phyloP scores from a whole-genome alignment of 495 filamentous ascomycete genomes.

The Xeromyces bisporus region DNA sequence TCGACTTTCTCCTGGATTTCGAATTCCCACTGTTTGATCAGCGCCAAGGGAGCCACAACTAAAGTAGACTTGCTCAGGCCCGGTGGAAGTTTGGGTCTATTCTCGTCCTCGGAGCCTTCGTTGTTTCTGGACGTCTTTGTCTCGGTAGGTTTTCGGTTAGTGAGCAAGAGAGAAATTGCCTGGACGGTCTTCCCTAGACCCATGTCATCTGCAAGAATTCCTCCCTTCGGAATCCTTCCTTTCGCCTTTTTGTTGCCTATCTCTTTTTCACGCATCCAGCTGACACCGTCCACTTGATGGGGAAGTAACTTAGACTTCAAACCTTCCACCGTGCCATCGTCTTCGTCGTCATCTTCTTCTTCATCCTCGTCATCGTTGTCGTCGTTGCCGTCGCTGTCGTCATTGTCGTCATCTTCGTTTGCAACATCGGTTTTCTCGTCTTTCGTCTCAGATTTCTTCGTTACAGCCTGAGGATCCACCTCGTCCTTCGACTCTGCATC shows the following conservation, averaged over 20 bases:
- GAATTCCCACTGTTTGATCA: conserved; percentile 94
- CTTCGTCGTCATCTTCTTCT: conserved; percentile 50
- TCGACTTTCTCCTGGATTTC: conserved; percentile 72
- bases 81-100: conserved; percentile 41
- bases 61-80: conserved; percentile 62
- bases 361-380: conserved; percentile 27
- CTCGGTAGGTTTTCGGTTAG: conserved; percentile 52
- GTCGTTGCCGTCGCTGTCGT: conserved; percentile 24
- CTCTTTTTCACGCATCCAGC: conserved; percentile 87
- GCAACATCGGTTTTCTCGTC: conserved; percentile 8
- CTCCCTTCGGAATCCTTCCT: conserved; percentile 67
- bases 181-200: conserved; percentile 91
- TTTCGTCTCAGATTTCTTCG: conserved; percentile 34
- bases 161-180: conserved; percentile 68
- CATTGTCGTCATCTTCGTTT: conserved; percentile 29
- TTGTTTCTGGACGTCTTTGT: conserved; percentile 10
- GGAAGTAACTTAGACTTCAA: conserved; percentile 74
- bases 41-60: conserved; percentile 82
- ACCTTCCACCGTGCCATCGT: conserved; percentile 61
- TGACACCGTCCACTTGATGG: conserved; percentile 81
- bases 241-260: conserved; percentile 56
- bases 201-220: conserved; percentile 87
- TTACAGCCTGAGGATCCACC: conserved; percentile 10
- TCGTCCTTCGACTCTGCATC: conserved; percentile 24
- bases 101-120: conserved; percentile 14